Base-by-base conservation (phyloP, 1,284 basidiomycete species). In the Ceratorhiza oryzae-sativae region DNA sequence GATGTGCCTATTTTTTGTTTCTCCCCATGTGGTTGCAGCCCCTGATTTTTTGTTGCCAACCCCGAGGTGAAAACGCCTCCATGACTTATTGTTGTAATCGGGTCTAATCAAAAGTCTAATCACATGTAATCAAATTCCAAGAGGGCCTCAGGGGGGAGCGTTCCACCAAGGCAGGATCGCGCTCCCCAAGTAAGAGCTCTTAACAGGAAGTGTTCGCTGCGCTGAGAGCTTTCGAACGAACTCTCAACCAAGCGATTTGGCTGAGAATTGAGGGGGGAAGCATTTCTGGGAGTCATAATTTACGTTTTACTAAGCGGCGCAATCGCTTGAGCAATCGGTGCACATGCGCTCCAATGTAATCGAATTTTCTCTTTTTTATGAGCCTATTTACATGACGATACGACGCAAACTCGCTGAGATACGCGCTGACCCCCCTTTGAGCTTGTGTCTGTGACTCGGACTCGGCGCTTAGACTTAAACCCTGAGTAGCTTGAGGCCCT, bases 71-170 rank as follows among this genome's bases (percentile, higher is more conserved):
- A 61, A 61, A 61, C 59, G 59, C 59, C 59, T 41, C 59, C 23
- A 41, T 27, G 20, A 61, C 53, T 55, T 25, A 32, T 20, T 15
- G 15, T 42, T 61, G 36, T 32, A 45, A 23, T 46, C 41, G 32
- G 42, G 42, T 61, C 39, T 45, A 61, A 61, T 46, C 59, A 46
- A n/a, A n/a, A 45, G 3, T 42, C 23, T 46, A 61, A 61, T 45
- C 59, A 61, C 42, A 61, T 45, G 36, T 39, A 6, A 6, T 45
- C 23, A 10, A 25, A 45, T 25, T 30, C 32, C n/a, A 9, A 32
- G 18, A 55, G 53, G 30, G 53, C 27, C 27, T 5, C 12, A 39
- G 41, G 32, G 55, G 32, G 34, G 32, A 39, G 36, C 36, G 6
- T 39, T 10, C 18, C 2, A 3, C 18, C 12, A 32, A 8, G 13